Evolutionary conservation across 768 basidiomycete species (phyloP).

Genomic region (Sarcodon sp.): DNA sequence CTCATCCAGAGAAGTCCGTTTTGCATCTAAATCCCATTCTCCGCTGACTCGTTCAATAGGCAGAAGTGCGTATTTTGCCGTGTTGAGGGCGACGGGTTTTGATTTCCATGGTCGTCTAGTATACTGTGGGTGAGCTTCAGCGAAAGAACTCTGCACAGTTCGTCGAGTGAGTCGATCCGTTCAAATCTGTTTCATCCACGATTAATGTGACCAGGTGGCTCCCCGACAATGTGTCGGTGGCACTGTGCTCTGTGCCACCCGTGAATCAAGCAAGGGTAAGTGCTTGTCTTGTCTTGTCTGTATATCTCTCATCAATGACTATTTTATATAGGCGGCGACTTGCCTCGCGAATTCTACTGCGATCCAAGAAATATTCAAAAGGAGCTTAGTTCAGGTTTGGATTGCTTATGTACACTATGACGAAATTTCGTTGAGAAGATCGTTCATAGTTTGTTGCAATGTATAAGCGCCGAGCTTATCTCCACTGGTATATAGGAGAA

Average conservation of each 20-base stretch:
- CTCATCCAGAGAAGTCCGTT: slow-evolving; percentile 65
- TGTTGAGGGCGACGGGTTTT: slow-evolving; percentile 3
- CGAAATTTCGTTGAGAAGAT: slow-evolving; percentile 1
- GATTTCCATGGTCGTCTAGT: slow-evolving; percentile 23
- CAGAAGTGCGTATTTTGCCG: slow-evolving; percentile 12
- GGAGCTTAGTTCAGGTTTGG: slow-evolving; percentile 49
- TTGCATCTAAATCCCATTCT: background rate
- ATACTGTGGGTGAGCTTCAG: slow-evolving; percentile 63
- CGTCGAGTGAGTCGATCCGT: slow-evolving; percentile 48
- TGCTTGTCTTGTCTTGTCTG: background rate
- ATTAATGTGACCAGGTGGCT: slow-evolving; percentile 49
- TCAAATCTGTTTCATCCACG: background rate
- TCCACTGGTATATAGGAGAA: slow-evolving; percentile 87
- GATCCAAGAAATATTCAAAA: slow-evolving; percentile 78
- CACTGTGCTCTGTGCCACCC: slow-evolving; percentile 72
- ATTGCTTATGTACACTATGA: background rate
- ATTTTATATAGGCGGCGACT: slow-evolving; percentile 39
- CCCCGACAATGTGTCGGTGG: slow-evolving; percentile 81
- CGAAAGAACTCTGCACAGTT: slow-evolving; percentile 61
- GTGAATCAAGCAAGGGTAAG: slow-evolving; percentile 62
- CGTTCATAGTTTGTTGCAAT: slow-evolving; percentile 51
- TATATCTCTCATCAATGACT: background rate
- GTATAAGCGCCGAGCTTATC: slow-evolving; percentile 77
- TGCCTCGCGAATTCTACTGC: slow-evolving; percentile 70
- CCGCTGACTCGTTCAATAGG: slow-evolving; percentile 5